These are phyloP conservation scores for Brachypodium distachyon DNA, from an alignment of 202 grass and related monocot species.

Conservation along the genomic window DNA sequence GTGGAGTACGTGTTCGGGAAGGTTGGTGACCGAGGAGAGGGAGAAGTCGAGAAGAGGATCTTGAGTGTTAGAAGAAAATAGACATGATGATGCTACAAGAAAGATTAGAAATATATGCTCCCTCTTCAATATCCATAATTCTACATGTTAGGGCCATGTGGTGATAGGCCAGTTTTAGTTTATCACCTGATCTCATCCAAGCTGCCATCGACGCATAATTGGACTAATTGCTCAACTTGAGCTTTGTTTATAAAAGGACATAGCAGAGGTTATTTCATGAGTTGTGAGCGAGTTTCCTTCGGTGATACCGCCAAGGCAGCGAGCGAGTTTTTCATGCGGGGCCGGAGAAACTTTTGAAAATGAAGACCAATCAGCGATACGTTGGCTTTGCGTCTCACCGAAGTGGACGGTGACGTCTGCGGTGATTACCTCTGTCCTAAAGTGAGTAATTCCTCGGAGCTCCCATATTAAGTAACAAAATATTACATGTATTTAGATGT, in stretches of 20 bases:
- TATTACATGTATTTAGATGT: too few relatives aligned
- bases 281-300: background rate
- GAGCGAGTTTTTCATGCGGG: too few relatives aligned
- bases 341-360: too few relatives aligned
- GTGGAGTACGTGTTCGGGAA: background rate
- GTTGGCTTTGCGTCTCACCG: too few relatives aligned
- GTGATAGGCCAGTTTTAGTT: background rate
- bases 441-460: too few relatives aligned
- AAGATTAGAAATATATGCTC: background rate
- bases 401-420: too few relatives aligned
- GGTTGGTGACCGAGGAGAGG: background rate
- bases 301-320: too few relatives aligned
- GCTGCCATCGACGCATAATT: background rate
- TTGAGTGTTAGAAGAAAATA: background rate
- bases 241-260: background rate
- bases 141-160: slow-evolving; percentile 6
- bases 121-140: background rate
- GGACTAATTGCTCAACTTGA: background rate
- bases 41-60: too few relatives aligned
- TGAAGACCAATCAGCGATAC: too few relatives aligned
- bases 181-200: background rate
- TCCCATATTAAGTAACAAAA: too few relatives aligned
- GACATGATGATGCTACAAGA: background rate
- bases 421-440: too few relatives aligned
- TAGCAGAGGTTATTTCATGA: background rate